These are phyloP conservation scores for Lipomyces orientalis DNA, from an alignment of 805 yeast species.

Conservation along the genomic window DNA sequence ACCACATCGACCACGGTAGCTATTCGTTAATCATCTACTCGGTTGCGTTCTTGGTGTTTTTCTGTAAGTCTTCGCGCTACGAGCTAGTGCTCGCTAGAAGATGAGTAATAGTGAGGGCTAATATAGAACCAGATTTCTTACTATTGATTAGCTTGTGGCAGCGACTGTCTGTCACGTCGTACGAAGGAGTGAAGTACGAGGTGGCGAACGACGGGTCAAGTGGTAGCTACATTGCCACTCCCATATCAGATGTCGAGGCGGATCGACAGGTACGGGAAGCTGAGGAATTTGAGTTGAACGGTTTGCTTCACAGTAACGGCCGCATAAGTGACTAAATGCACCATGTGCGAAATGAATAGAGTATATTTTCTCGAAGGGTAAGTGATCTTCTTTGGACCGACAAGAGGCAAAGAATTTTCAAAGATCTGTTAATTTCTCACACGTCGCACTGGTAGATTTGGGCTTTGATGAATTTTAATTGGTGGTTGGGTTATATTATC, in stretches of 20 bases:
- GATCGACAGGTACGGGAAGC: conserved; percentile 29
- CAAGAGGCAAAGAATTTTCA: not conserved
- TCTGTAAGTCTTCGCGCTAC: conserved; percentile 41
- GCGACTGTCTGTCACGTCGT: conserved; percentile 8
- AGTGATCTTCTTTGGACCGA: not conserved
- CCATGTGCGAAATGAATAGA: not conserved
- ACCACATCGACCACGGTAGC: conserved; percentile 85
- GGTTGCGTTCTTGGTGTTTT: conserved; percentile 71
- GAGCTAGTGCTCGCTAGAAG: not conserved
- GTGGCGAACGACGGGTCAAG: conserved; percentile 32
- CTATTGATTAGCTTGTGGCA: conserved; percentile 44
- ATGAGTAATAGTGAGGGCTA: not conserved
- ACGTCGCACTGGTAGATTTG: not conserved
- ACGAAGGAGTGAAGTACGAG: conserved; percentile 28
- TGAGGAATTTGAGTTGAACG: conserved; percentile 24
- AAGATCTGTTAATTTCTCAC: not conserved
- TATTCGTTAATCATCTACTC: conserved; percentile 74
- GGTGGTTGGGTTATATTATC: not conserved
- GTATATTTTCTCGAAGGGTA: not conserved
- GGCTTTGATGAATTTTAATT: not conserved
- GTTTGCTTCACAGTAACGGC: not conserved
- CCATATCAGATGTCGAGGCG: conserved; percentile 21
- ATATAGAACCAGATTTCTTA: conserved; percentile 39
- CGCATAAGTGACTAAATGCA: not conserved
- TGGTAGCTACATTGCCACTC: conserved; percentile 11